phyloP scores from a whole-genome alignment of 495 filamentous ascomycete genomes.

The Xylaria castorea region DNA sequence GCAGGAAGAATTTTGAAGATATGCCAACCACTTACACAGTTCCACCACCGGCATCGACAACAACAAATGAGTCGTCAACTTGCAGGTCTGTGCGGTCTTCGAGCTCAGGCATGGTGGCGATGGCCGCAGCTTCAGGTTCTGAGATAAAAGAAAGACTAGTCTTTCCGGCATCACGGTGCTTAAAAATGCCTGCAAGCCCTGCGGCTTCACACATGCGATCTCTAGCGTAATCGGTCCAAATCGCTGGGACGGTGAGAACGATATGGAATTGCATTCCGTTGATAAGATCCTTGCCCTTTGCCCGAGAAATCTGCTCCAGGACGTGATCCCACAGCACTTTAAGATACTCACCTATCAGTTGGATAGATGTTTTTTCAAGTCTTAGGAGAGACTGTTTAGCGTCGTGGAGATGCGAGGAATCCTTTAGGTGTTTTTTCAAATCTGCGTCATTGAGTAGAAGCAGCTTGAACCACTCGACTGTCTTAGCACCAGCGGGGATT shows the following conservation, averaged over 20 bases:
- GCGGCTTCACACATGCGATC: slow-evolving; percentile 51
- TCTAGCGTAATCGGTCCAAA: slow-evolving; percentile 63
- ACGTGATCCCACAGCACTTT: neutral
- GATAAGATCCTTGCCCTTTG: slow-evolving; percentile 43
- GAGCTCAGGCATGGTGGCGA: slow-evolving; percentile 57
- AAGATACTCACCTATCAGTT: slow-evolving; percentile 8
- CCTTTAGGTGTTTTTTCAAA: slow-evolving; percentile 35
- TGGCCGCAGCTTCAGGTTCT: slow-evolving; percentile 65
- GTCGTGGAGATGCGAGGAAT: slow-evolving; percentile 4
- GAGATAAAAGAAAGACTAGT: slow-evolving; percentile 55
- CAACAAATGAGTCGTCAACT: slow-evolving; percentile 59
- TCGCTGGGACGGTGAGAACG: slow-evolving; percentile 62
- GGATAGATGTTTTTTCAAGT: neutral
- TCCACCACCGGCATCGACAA: slow-evolving; percentile 66
- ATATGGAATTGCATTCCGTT: slow-evolving; percentile 50
- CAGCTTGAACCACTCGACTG: slow-evolving; percentile 64
- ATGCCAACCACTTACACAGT: slow-evolving; percentile 61
- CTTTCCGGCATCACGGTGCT: slow-evolving; percentile 29
- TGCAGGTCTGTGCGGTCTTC: slow-evolving; percentile 48
- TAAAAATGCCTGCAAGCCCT: slow-evolving; percentile 38
- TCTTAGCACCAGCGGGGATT: slow-evolving; percentile 48
- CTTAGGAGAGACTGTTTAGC: neutral
- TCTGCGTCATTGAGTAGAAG: neutral
- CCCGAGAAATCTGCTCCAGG: slow-evolving; percentile 5
- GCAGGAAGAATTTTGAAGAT: neutral